Base-by-base conservation (phyloP, 352 stramenopile species). In the Pythium folliculosum region DNA sequence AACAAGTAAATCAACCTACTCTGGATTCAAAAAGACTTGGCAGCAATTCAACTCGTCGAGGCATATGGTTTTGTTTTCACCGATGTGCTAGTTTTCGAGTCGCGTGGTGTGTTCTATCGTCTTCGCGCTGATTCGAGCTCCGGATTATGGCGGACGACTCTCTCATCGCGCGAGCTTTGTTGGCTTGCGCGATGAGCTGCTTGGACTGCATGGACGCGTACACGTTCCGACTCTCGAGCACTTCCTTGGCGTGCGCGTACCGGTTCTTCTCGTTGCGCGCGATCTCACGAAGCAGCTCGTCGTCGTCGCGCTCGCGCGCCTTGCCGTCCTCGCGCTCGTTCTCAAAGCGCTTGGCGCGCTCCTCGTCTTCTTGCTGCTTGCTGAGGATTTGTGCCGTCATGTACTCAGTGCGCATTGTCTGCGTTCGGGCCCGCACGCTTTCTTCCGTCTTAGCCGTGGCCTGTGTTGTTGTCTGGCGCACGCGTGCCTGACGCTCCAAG, bases 201-300 rank as follows among this genome's bases (percentile, higher is more conserved):
- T 76, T 45, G 2, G 82, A 78, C 49, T 91, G 82, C 1, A 72
- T 62, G 6, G 85, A 87, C 10, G 83, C 85, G 69, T 92, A 91
- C 65, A 77, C 58, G 43, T 94, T 94, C 40, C 83, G 78, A 40
- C 73, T 80, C 57, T 86, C 76, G 21, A 94, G 63, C 16, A 84
- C 77, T 12, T 80, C 76, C 35, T 84, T 81, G 4, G 85, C 81
- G 47, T 92, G 80, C 23, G 68, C 32, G 44, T 76, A 86, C 1
- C 85, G 80, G 30, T 81, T 72, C 30, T 83, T 70, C 64, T 94
- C 85, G 49, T 94, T 82, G 30, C 77, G 78, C 23, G 88, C 85
- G 38, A 90, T 78, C 21, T 63, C 62, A 13, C 81, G 74, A 14
- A 90, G 58, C 23, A 77, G 81, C 35, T 94, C 85, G 21, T 89